phyloP scores from a whole-genome alignment of 2,329 filamentous ascomycete species.

The Periconia macrospinosa region DNA sequence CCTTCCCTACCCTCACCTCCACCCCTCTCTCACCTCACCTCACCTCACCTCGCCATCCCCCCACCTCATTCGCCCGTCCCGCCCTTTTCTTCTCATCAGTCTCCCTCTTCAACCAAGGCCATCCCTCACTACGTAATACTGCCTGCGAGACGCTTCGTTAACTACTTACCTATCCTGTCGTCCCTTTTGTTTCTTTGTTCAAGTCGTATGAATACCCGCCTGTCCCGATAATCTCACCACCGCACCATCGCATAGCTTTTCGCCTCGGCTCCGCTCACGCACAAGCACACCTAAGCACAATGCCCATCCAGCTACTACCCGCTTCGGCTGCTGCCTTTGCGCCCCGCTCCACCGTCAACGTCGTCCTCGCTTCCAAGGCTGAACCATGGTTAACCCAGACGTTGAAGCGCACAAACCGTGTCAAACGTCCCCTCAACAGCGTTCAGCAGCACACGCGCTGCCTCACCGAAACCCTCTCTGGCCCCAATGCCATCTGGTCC shows the following conservation, averaged over 20 bases:
- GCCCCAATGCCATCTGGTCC: constrained; percentile 89
- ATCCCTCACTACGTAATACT: constrained; percentile 38
- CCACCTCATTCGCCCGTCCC: constrained; percentile 44
- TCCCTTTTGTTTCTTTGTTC: constrained; percentile 36
- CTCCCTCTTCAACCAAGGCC: constrained; percentile 37
- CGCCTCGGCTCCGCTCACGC: constrained; percentile 34
- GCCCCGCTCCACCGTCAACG: constrained; percentile 88
- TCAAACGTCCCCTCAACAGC: constrained; percentile 97
- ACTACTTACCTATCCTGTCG: constrained; percentile 28
- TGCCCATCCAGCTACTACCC: constrained; percentile 92
- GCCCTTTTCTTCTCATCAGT: constrained; percentile 32
- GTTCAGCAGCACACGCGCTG: constrained; percentile 94
- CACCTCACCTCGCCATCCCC: constrained; percentile 46
- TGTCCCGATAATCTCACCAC: constrained; percentile 24
- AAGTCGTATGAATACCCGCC: neutral
- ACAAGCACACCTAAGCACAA: constrained; percentile 45
- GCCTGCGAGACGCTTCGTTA: constrained; percentile 37
- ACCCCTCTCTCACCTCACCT: constrained; percentile 37
- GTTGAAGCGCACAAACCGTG: constrained; percentile 92
- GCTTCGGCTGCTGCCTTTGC: constrained; percentile 96
- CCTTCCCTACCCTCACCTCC: constrained; percentile 44
- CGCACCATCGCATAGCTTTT: constrained; percentile 36
- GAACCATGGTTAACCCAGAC: constrained; percentile 97
- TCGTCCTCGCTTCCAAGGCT: constrained; percentile 88
- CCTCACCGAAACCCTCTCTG: constrained; percentile 91